Conservation (phyloP, 371 early-diverging fungal genomes). For the Rhizopus arrhizus region DNA sequence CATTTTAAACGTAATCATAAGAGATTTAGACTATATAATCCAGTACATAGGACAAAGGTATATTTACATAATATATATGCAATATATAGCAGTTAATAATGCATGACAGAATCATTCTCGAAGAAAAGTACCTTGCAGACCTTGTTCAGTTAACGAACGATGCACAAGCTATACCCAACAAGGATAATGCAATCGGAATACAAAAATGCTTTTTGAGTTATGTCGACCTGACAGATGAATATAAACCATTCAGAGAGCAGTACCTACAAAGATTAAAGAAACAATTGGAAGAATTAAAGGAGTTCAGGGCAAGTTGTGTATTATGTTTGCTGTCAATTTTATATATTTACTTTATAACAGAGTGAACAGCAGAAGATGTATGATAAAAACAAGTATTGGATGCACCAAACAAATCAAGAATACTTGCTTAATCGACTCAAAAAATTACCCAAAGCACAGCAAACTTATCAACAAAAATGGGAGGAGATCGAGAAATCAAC, state of each 20-base stretch:
- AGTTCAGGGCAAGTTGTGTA: slow-evolving; percentile 22
- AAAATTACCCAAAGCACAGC: slow-evolving; percentile 25
- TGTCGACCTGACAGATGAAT: slow-evolving; percentile 17
- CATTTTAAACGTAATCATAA: slow-evolving; percentile 13
- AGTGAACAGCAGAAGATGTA: slow-evolving; percentile 24
- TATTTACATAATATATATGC: not conserved
- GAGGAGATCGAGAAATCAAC: slow-evolving; percentile 33
- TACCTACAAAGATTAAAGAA: slow-evolving; percentile 14
- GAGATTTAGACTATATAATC: slow-evolving; percentile 25
- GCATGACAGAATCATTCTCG: slow-evolving; percentile 19
- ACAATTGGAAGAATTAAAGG: slow-evolving; percentile 14
- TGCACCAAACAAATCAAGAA: slow-evolving; percentile 23
- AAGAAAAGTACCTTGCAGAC: slow-evolving; percentile 18
- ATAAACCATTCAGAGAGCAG: slow-evolving; percentile 7
- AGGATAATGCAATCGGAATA: slow-evolving; percentile 9
- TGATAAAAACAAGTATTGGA: slow-evolving; percentile 26
- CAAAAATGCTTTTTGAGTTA: slow-evolving; percentile 21
- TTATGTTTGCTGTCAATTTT: too few relatives aligned
- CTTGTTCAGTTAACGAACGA: slow-evolving; percentile 11
- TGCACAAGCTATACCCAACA: slow-evolving; percentile 7
- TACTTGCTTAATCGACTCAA: slow-evolving; percentile 23
- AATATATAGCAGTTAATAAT: not conserved
- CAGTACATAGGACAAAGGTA: slow-evolving; percentile 35
- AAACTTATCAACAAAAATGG: slow-evolving; percentile 31
- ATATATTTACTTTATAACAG: slow-evolving; percentile 3